Evolutionary conservation across 2,329 filamentous ascomycete species (phyloP), one percentile per base, ranked within the genome.

Genomic region (Alternaria incomplexa): DNA sequence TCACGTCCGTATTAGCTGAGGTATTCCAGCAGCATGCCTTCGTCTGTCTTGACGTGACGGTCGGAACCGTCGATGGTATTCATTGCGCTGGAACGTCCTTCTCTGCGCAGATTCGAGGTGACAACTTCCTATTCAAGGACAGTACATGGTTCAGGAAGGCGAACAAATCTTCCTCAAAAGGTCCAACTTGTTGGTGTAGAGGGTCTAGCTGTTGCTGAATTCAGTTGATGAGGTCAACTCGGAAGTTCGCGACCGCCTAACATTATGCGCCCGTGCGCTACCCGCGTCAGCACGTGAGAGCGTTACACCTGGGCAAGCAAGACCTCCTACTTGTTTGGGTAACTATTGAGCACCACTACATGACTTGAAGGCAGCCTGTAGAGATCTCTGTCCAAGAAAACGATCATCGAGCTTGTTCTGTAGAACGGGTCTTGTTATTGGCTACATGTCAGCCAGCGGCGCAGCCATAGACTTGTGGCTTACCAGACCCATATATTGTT

Each of bases 41-140:
- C 77, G 51, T 78, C 77, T 36, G 71, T 72, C 61, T 76, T 77
- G 58, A 77, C 68, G 58, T 81, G 80, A 72, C 83, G 83, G 61
- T 82, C 80, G 36, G 84, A 85, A 51, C 85, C 88, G 79, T 91
- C 89, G 71, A 91, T 87, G 57, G 84, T 85, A 78, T 91, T 89
- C 89, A 91, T 91, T 40, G 48, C 72, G 60, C 43, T 26, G 23
- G 26, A 40, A 40, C 22, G 51, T 40, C 23, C 23, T 50, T 52
- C 20, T 44, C 13, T 12, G 15, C 20, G 17, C 40, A 45, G 23
- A 20, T 22, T 23, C 17, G 25, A 40, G 40, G 9, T 28, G 22
- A 52, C 28, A 9, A 22, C 17, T 25, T 43, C 11, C 17, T 25
- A n/a, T 52, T 63, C 51, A 55, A 36, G 22, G 22, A 5, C 7